Conservation (phyloP, 1,284 basidiomycete species). For the Trametes pubescens region DNA sequence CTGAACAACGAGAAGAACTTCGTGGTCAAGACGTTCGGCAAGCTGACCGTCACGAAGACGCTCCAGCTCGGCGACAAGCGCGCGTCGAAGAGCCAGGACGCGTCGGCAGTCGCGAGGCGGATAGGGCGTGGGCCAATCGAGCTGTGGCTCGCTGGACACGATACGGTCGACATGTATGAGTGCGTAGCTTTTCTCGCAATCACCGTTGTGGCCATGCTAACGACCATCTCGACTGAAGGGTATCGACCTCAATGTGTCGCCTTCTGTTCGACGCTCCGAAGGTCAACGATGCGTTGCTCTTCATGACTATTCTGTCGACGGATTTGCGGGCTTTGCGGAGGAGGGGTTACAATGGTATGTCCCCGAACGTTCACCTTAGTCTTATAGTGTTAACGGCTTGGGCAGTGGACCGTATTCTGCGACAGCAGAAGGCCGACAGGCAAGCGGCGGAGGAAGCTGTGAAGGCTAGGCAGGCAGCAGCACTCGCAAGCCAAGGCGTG, state of each 20-base stretch:
- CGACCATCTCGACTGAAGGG: constrained; percentile 44
- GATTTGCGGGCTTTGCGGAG: constrained; percentile 86
- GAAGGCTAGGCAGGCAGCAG: constrained; percentile 29
- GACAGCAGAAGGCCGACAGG: constrained; percentile 81
- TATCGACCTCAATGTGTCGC: constrained; percentile 82
- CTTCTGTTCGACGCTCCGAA: constrained; percentile 79
- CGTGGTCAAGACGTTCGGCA: constrained; percentile 72
- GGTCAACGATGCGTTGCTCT: constrained; percentile 85
- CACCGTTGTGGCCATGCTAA: neutral
- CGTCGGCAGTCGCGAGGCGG: constrained; percentile 78
- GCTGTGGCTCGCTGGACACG: constrained; percentile 78
- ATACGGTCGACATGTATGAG: constrained; percentile 93
- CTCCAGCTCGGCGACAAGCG: constrained; percentile 59
- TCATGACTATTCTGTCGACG: constrained; percentile 94
- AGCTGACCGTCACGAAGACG: constrained; percentile 67
- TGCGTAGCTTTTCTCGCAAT: constrained; percentile 39
- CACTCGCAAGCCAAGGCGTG: constrained; percentile 10
- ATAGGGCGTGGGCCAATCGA: constrained; percentile 69
- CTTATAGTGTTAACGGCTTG: neutral
- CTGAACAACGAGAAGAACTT: constrained; percentile 78
- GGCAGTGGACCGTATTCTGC: constrained; percentile 89
- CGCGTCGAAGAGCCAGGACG: constrained; percentile 65
- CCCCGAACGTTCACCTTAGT: neutral
- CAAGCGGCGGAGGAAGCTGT: constrained; percentile 64
- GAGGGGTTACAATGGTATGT: constrained; percentile 82